A percentile compares a stretch with the other conserved stretches of the same genome.
These are phyloP conservation scores for Lodderomyces jiufengensis DNA, from an alignment of 1,139 yeast genomes.

Conservation along the genomic window DNA sequence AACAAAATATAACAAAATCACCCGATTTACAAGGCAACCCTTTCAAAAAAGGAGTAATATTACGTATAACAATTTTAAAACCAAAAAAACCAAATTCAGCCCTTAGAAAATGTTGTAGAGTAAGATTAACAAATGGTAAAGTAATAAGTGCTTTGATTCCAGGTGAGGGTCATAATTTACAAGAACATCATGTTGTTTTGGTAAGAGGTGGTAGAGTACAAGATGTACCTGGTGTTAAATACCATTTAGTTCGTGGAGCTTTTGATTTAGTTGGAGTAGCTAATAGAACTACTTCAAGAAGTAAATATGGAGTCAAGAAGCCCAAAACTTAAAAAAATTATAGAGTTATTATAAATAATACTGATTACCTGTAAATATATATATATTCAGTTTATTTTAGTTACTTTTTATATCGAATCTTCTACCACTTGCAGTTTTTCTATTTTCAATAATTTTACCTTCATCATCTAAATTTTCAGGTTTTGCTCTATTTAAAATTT, in stretches of 20 bases:
- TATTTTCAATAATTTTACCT: constrained; percentile 51
- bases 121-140: constrained; percentile 85
- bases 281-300: constrained; percentile 82
- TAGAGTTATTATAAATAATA: background rate
- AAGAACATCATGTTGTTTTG: constrained; percentile 93
- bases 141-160: constrained; percentile 92
- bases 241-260: constrained; percentile 90
- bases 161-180: constrained; percentile 98
- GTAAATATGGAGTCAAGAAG: constrained; percentile 91
- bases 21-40: constrained; percentile 85
- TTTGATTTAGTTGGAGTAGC: constrained; percentile 95
- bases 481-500: constrained; percentile 94
- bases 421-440: constrained; percentile 84
- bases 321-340: constrained; percentile 43
- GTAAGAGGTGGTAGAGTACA: constrained; percentile 98
- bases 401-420: constrained; percentile 46
- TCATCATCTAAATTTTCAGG: constrained; percentile 84
- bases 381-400: constrained; percentile 1
- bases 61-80: constrained; percentile 88
- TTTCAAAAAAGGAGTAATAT: constrained; percentile 88
- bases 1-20: constrained; percentile 50
- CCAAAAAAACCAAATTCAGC: constrained; percentile 99
- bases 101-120: constrained; percentile 94
- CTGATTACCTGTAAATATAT: constrained; percentile 1
- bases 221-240: constrained; percentile 97